Evolutionary conservation across 1,139 yeast genomes (phyloP), one percentile per base, ranked within the genome.

Genomic region (Candida tetrigidarum): DNA sequence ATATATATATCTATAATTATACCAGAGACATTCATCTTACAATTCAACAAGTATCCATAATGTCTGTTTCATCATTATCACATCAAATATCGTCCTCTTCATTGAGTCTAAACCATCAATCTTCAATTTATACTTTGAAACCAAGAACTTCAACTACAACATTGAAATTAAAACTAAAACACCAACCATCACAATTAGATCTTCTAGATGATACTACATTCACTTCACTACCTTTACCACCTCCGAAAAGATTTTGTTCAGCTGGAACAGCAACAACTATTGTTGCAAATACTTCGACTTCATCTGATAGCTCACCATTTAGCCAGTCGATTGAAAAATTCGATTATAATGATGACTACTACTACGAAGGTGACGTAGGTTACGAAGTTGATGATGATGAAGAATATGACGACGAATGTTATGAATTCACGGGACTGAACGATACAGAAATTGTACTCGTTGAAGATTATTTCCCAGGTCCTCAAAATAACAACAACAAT

Each of bases 221-320:
- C 43, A 85, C 92, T 0, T 83, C 90, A 2, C 76, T 84, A 50
- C 90, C 90, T 5, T 59, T 81, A 29, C 81, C 86, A 3, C 86
- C 85, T 16, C 87, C 85, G 1, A 35, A n/a, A 14, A 42, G 27
- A 15, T 25, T 15, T 19, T 39, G 38, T 22, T 45, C 37, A 15
- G 4, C 28, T 27, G 22, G 18, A 22, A 18, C 46, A 12, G 29
- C 26, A 34, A 28, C 37, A 36, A 41, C 36, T 4, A 18, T 8
- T 16, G 22, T 18, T 9, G 15, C 16, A 20, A 40, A 18, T 7
- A 35, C 18, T n/a, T n/a, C n/a, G 16, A 19, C n/a, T 28, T 33
- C 32, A n/a, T 11, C 28, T 12, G 33, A 8, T n/a, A 30, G 12
- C 14, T 37, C 44, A 10, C 32, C 28, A n/a, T 20, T 28, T 14